Base-by-base conservation (phyloP, 352 stramenopile genomes). In the Elongisporangium prolatum region DNA sequence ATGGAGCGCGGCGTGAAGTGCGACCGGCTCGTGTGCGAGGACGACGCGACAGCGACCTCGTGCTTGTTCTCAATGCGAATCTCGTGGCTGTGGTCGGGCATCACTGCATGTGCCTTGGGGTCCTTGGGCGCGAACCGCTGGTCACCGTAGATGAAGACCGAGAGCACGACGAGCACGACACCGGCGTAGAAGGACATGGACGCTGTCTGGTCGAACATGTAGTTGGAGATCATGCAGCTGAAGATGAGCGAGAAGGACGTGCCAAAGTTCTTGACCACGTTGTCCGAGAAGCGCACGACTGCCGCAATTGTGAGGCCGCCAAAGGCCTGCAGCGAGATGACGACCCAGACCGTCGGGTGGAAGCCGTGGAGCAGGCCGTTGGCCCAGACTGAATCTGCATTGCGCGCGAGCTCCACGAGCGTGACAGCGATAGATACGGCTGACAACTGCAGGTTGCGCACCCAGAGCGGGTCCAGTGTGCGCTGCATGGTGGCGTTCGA, bases 211-310 rank as follows among this genome's bases (percentile, higher is more conserved):
- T 81, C 59, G 60, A 93, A 95, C 72, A 95, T 88, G 69, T 91
- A 91, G 70, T 94, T 93, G 62, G 86, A 93, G 72, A 95, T 90
- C 57, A 95, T 81, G 74, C 84, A 93, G 60, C 82, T 93, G 34
- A 95, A 80, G 61, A 95, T 80, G 56, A 95, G 74, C 56, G 86
- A 93, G 69, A 95, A 91, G 17, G 82, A 90, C 22, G 86, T 93
- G 70, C 82, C 86, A 57, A 95, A 95, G 67, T 94, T 95, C 75
- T 95, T 95, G 65, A 95, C 79, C 51, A 95, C 84, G 63, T 95
- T 95, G 81, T 95, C 86, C 59, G 86, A 93, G 73, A 87, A 95
- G 18, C 84, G 80, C 68, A 95, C 84, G 59, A 95, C 86, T 0
- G 83, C 84, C 7, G 86, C 86, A 63, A 94, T 89, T 5, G 84